Percentiles rank a stretch among this genome's conserved stretches.
Conservation (phyloP, 2,329 filamentous ascomycete genomes). For the Delphinella strobiligena region DNA sequence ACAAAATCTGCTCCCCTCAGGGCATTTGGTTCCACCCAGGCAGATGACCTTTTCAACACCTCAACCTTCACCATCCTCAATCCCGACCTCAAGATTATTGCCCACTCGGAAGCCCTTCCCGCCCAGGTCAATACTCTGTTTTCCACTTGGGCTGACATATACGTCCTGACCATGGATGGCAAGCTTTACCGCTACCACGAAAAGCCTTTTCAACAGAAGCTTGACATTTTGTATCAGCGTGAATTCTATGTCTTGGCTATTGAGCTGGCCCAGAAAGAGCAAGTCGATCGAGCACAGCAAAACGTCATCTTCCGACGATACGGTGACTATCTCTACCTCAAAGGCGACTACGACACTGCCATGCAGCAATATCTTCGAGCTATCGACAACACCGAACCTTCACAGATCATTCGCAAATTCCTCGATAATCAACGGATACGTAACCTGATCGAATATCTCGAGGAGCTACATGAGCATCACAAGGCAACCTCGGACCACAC, state of each 20-base stretch:
- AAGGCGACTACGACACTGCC: conserved; percentile 91
- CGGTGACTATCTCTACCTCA: conserved; percentile 88
- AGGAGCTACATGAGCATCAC: conserved; percentile 88
- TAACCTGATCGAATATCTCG: conserved; percentile 92
- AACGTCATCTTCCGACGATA: conserved; percentile 89
- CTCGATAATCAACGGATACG: conserved; percentile 95
- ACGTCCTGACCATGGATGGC: conserved; percentile 80
- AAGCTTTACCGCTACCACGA: conserved; percentile 88
- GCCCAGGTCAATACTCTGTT: conserved; percentile 72
- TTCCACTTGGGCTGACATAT: conserved; percentile 82
- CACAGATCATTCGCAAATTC: conserved; percentile 93
- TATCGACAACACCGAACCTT: conserved; percentile 91
- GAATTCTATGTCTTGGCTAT: conserved; percentile 89
- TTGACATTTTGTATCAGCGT: conserved; percentile 87
- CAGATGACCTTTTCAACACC: conserved; percentile 72
- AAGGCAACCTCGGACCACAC: conserved; percentile 93
- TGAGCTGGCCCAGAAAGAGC: conserved; percentile 80
- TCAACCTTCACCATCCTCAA: conserved; percentile 88
- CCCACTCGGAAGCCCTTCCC: conserved; percentile 74
- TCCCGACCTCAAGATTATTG: conserved; percentile 77
- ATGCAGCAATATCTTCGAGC: conserved; percentile 97
- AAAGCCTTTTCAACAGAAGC: conserved; percentile 75
- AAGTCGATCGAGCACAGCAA: conserved; percentile 67
- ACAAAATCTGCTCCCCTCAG: conserved; percentile 51
- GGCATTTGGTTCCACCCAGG: conserved; percentile 58